Percentiles rank a stretch among this genome's conserved stretches.
phyloP scores from a whole-genome alignment of 2,329 filamentous ascomycete genomes.

The Claviceps fusiformis region DNA sequence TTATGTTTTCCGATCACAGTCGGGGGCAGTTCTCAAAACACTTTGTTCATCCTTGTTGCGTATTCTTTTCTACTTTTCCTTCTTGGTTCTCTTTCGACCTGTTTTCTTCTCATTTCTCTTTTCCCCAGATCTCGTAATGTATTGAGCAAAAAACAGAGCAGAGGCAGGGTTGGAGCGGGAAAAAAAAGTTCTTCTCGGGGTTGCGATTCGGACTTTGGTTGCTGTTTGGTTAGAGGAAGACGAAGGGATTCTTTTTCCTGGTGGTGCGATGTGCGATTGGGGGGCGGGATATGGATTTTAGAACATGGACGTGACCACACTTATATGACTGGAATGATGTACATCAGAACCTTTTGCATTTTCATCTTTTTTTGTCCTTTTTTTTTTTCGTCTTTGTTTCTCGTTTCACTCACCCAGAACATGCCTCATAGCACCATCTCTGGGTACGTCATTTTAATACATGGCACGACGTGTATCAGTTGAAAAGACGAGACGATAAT shows the following conservation, averaged over 20 bases:
- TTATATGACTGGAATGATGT: conserved; percentile 16
- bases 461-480: no score
- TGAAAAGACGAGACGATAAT: no score
- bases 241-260: not conserved
- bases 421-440: no score
- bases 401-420: no score
- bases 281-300: not conserved
- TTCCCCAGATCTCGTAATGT: not conserved
- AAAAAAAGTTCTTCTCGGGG: not conserved
- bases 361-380: not conserved
- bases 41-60: not conserved
- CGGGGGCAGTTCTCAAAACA: not conserved
- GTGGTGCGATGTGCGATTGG: not conserved
- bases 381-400: not conserved
- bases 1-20: not conserved
- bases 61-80: not conserved
- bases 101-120: not conserved
- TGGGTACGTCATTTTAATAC: no score
- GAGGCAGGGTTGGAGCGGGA: not conserved
- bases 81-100: not conserved
- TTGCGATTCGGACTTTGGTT: not conserved
- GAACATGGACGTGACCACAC: conserved; percentile 1
- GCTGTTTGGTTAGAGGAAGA: not conserved
- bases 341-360: conserved; percentile 7
- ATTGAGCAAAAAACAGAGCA: no score